Evolutionary conservation across 2,329 filamentous ascomycete genomes (phyloP), one percentile per base, ranked within the genome.

Genomic region (Lachnellula willkommii): DNA sequence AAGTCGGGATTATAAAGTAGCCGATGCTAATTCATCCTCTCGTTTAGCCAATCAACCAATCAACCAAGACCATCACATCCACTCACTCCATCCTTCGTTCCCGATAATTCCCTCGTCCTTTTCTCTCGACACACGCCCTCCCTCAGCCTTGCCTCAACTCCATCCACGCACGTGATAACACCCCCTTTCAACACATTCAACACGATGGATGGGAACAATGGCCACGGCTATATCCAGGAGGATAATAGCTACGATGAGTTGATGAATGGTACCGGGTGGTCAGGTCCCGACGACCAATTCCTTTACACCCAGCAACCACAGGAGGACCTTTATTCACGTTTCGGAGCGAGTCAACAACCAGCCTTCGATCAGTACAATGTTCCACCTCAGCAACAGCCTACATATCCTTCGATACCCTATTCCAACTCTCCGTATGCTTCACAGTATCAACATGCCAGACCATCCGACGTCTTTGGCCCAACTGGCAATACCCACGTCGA

Each of bases 211-310:
- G 62, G 56, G 15, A 62, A 66, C 53, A 61, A 62, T 58, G 60
- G 47, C 32, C 59, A 66, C 56, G 61, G 59, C 8, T 67, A 61
- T 53, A 57, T 68, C 26, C 58, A 58, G 4, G 64, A 65, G 15
- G 64, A 68, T 50, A 53, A 64, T 43, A 51, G 52, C 17, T 67
- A 64, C 46, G 65, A 70, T 59, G 66, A 69, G 32, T 32, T 68
- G 42, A 60, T 68, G 39, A 55, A 62, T 46, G 57, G 58, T 57
- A 24, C 54, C 17, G 56, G 50, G 9, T 70, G 66, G 67, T 55
- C 63, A 36, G 53, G 52, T 6, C 7, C 60, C 9, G 37, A 49
- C 3, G 61, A 65, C 36, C 63, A 66, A 50, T 66, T 62, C 40
- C 52, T 60, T 22, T 66, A 57, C 45, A 45, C 26, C 5, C 55